phyloP scores from a whole-genome alignment of 371 early-diverging fungal species.

The Choanephora cucurbitarum region DNA sequence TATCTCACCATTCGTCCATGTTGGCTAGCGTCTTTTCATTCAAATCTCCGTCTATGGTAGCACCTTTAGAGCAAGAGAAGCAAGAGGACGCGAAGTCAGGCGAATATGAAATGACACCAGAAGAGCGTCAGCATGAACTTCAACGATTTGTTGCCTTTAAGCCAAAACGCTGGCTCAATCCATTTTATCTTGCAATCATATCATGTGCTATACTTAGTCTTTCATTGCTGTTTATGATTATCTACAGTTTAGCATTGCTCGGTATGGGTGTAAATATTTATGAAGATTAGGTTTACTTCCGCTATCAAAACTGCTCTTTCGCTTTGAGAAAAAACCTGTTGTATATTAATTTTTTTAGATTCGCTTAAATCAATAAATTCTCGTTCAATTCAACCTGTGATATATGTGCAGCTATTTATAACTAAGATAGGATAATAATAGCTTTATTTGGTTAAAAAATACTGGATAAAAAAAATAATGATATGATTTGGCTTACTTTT shows the following conservation, averaged over 20 bases:
- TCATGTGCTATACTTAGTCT: slow-evolving; percentile 23
- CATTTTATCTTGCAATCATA: slow-evolving; percentile 39
- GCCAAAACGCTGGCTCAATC: slow-evolving; percentile 28
- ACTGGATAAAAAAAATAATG: too few relatives aligned
- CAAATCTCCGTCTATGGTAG: slow-evolving; percentile 10
- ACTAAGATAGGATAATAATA: too few relatives aligned
- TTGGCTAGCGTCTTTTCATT: slow-evolving; percentile 18
- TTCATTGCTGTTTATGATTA: slow-evolving; percentile 43
- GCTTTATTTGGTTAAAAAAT: too few relatives aligned
- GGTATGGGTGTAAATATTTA: slow-evolving; percentile 22
- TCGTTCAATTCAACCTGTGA: too few relatives aligned
- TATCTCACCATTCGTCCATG: slow-evolving; percentile 10
- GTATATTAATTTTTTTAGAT: too few relatives aligned
- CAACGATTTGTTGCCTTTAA: slow-evolving; percentile 36
- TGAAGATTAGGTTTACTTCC: too few relatives aligned
- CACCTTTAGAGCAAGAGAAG: not conserved
- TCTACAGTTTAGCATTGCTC: slow-evolving; percentile 36
- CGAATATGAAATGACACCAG: slow-evolving; percentile 6
- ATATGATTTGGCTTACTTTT: too few relatives aligned
- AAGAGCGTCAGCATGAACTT: slow-evolving; percentile 1
- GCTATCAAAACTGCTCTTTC: too few relatives aligned
- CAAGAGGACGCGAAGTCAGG: too few relatives aligned
- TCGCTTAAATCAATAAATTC: too few relatives aligned
- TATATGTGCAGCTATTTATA: too few relatives aligned
- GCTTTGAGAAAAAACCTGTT: too few relatives aligned